These are phyloP conservation scores for Spinacia oleracea DNA, from an alignment of 179 eudicot species.

Conservation along the genomic window DNA sequence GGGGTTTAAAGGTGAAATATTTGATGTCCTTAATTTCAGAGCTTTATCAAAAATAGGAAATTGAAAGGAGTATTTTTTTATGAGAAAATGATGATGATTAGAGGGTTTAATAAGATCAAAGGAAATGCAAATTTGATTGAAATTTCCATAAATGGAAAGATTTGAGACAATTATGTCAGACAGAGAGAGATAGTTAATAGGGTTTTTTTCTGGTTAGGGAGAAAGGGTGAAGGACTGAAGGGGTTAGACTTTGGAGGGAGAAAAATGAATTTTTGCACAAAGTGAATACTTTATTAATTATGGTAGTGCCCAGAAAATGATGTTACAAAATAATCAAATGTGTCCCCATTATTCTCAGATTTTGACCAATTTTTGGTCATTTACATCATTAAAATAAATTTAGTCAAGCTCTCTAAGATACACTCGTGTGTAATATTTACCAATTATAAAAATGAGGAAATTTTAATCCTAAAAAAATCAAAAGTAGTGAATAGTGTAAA, in stretches of 20 bases:
- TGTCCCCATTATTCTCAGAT: no score
- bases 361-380: no score
- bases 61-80: background rate
- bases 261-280: constrained; percentile 20
- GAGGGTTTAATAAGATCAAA: background rate
- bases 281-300: background rate
- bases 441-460: no score
- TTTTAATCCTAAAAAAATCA: no score
- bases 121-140: constrained; percentile 7
- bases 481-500: no score
- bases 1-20: background rate
- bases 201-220: constrained; percentile 16
- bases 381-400: no score
- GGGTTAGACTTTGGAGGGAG: constrained; percentile 23
- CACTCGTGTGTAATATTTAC: no score
- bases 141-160: background rate
- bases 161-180: background rate
- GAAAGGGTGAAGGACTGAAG: background rate
- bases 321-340: background rate
- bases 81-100: background rate
- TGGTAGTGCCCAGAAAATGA: background rate
- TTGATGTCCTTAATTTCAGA: constrained; percentile 12
- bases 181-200: constrained; percentile 8
- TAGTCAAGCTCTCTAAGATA: no score
- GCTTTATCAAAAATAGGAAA: background rate